Evolutionary conservation across 345 rosid species (phyloP), one percentile per base, ranked within the genome.

Genomic region (Acer saccharum): DNA sequence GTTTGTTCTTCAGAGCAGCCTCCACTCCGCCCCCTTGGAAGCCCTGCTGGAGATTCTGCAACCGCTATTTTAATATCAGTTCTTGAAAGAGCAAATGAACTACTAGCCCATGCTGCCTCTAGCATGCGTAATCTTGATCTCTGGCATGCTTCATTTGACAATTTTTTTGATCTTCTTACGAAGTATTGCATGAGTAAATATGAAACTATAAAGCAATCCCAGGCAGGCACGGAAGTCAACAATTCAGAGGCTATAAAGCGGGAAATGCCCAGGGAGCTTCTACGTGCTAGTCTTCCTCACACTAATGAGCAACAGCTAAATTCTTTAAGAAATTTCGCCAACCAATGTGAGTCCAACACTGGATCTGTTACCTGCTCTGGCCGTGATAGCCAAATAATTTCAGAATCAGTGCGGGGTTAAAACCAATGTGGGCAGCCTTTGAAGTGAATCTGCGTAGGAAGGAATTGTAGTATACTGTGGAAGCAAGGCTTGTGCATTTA

Each of bases 1-100:
- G 99, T 96, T 77, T 96, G 99, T 79, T 96, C 99, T 43, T 88
- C 90, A 23, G 99, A 96, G 83, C 98, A 94, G 87, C 99, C 99
- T 1, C 99, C 98, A 12, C 93, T 97, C 48, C 87, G 99, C 13
- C 99, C 99, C 57, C 83, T 94, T 63, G 97, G 99, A 73, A 92
- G 97, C 73, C 80, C 95, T 55, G 87, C 95, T 2, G 99, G 99
- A 2, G 95, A 94, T 75, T 97, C 98, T 58, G 98, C 99, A 10
- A 90, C 97, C 0, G 71, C 87, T 69, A 81, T 94, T 44, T 86
- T 96, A 84, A 89, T 87, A 75, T 85, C 94, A 14, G 90, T 96
- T 74, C 97, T 96, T 35, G 99, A 94, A 73, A 91, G 94, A 77
- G 98, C 99, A 21, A 89, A 88, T 18, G 90, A 93, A 79, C 89